phyloP scores from a whole-genome alignment of 441 rosid genomes.

The Erysimum pusillum region DNA sequence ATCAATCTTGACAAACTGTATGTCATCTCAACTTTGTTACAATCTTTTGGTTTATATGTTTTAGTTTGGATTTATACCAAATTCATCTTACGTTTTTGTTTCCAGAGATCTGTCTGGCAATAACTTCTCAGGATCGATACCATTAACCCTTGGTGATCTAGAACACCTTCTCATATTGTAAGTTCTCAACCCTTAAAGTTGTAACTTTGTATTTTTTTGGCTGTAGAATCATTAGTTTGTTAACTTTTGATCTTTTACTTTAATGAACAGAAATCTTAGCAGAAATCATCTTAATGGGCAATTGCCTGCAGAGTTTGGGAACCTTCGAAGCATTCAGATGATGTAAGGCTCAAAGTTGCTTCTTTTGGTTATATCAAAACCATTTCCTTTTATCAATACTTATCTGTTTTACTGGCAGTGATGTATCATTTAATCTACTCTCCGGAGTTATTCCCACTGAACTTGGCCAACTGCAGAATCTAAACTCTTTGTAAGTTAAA shows the following conservation, averaged over 20 bases:
- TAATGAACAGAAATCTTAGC: conserved; percentile 72
- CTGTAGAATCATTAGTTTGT: neutral
- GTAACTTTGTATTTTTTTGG: neutral
- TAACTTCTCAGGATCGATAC: conserved; percentile 74
- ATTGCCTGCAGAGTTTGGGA: conserved; percentile 83
- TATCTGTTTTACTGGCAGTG: conserved; percentile 53
- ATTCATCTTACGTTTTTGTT: neutral
- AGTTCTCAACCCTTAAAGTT: conserved; percentile 20
- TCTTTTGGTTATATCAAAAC: neutral
- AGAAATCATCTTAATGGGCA: conserved; percentile 68
- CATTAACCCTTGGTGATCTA: conserved; percentile 80
- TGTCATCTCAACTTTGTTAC: conserved; percentile 36
- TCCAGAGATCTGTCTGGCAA: conserved; percentile 88
- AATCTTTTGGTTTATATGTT: neutral
- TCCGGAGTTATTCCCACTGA: conserved; percentile 78
- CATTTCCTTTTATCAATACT: neutral
- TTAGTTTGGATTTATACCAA: too few species aligned
- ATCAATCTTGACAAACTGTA: conserved; percentile 91
- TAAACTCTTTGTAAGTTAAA: conserved; percentile 73
- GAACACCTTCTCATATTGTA: conserved; percentile 93
- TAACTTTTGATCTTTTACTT: neutral
- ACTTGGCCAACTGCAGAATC: conserved; percentile 84
- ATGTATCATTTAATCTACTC: conserved; percentile 76
- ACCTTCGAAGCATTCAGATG: conserved; percentile 76
- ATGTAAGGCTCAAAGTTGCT: conserved; percentile 52